Evolutionary conservation across 2,329 filamentous ascomycete species (phyloP), one percentile per base, ranked within the genome.

Genomic region (Exserohilum turcica): DNA sequence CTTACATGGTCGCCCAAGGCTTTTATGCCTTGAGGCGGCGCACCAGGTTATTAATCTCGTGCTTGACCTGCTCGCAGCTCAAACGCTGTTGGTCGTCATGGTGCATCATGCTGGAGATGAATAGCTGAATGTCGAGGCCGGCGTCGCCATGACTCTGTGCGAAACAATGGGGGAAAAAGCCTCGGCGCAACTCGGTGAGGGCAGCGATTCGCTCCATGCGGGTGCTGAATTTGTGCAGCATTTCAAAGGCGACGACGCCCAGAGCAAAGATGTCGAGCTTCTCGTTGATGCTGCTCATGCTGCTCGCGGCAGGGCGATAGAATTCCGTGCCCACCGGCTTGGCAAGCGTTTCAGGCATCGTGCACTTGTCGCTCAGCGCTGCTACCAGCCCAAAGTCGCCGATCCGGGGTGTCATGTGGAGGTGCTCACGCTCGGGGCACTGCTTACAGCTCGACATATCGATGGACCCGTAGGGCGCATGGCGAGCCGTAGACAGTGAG

Each of bases 331-430:
- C 85, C 2, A 86, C 83, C 0, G 79, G 77, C 40, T 78, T 80
- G 10, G 66, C 68, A 16, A 50, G 39, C 10, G 54, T 19, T 10
- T 57, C 46, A 6, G 52, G 31, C 52, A 73, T 64, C 42, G 74
- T 55, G 31, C 54, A 65, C 13, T 38, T 48, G 6, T 69, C 66
- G 33, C 76, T 81, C 39, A 83, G 79, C 48, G 83, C 80, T 8
- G 83, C 82, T 4, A 86, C 85, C 4, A 88, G 79, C 2, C 86
- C 86, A 63, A 89, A 89, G 64, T 89, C 86, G 2, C 86, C 86
- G 47, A 89, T 88, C 4, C 84, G 80, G 9, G 86, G 83, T 33
- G 80, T 81, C 28, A 84, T 73, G 53, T 80, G 82, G 12, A 78
- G 62, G 18, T 64, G 61, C 2, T 63, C 63, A 7, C 65, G 56